These are phyloP conservation scores for Microsporum ferrugineum DNA, from an alignment of 2,329 filamentous ascomycete genomes.

Conservation along the genomic window DNA sequence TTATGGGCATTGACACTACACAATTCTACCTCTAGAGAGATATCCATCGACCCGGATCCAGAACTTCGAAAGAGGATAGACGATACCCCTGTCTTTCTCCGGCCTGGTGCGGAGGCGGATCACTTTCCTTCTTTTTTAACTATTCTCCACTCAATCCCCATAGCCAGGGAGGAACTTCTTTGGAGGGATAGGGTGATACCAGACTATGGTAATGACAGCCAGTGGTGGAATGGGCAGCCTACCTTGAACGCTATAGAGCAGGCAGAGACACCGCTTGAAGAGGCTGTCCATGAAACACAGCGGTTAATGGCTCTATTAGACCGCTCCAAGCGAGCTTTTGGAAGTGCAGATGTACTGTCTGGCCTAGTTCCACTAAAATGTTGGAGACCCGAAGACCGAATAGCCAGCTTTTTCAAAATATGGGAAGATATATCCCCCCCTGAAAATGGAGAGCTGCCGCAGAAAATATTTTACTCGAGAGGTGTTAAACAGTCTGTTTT, in stretches of 20 bases:
- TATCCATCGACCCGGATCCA: slow-evolving; percentile 44
- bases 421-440: slow-evolving; percentile 41
- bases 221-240: slow-evolving; percentile 52
- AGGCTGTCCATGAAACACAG: slow-evolving; percentile 47
- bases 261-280: slow-evolving; percentile 21
- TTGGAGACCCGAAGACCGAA: slow-evolving; percentile 24
- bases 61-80: slow-evolving; percentile 38
- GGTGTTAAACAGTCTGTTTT: slow-evolving; percentile 30
- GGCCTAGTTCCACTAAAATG: background rate
- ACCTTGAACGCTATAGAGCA: slow-evolving; percentile 21
- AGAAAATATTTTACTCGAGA: slow-evolving; percentile 37
- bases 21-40: slow-evolving; percentile 37
- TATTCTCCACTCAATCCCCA: slow-evolving; percentile 51
- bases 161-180: slow-evolving; percentile 47
- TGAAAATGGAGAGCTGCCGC: slow-evolving; percentile 31
- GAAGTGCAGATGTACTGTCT: slow-evolving; percentile 42
- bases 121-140: slow-evolving; percentile 49
- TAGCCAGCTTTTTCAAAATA: slow-evolving; percentile 38
- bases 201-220: slow-evolving; percentile 45
- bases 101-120: slow-evolving; percentile 41
- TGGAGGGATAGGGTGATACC: slow-evolving; percentile 34
- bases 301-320: slow-evolving; percentile 52
- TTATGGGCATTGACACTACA: slow-evolving; percentile 47
- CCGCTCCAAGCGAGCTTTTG: slow-evolving; percentile 47
- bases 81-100: slow-evolving; percentile 46